A percentile compares a stretch with the other conserved stretches of the same genome.
phyloP scores from a whole-genome alignment of 2,329 filamentous ascomycete genomes.

The Exophiala sp. region DNA sequence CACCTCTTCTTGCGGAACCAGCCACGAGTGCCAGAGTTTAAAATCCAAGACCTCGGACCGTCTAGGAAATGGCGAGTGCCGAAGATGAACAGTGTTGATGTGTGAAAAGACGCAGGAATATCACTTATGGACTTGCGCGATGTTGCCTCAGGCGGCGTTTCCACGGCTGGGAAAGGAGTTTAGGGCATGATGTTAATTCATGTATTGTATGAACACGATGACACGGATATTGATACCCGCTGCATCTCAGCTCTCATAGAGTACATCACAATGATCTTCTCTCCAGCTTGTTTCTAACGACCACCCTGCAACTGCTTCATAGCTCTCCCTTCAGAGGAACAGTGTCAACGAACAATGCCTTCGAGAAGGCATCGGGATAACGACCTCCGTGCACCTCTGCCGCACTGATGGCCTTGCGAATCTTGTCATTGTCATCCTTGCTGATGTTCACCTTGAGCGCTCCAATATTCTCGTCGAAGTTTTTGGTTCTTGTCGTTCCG shows the following conservation, averaged over 20 bases:
- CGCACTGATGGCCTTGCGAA: constrained; percentile 27
- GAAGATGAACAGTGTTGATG: constrained; percentile 20
- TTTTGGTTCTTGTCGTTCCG: constrained; percentile 29
- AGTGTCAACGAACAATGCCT: constrained; percentile 21
- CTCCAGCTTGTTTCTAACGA: not conserved
- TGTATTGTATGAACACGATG: not conserved
- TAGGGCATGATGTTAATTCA: not conserved
- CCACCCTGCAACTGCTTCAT: no score
- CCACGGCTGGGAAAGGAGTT: not conserved
- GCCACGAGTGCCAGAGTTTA: constrained; percentile 22
- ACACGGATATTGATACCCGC: not conserved
- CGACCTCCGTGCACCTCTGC: constrained; percentile 25
- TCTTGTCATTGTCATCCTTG: constrained; percentile 34
- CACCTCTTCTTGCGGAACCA: constrained; percentile 29
- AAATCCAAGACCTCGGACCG: constrained; percentile 13
- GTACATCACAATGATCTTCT: constrained; percentile 12
- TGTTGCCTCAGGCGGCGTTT: no score
- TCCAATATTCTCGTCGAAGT: constrained; percentile 30
- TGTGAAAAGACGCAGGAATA: constrained; percentile 3
- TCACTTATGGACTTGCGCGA: not conserved
- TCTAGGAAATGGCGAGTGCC: constrained; percentile 21
- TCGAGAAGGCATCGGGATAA: constrained; percentile 25
- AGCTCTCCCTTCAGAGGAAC: constrained; percentile 19
- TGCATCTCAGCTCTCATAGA: constrained; percentile 11
- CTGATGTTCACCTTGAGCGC: constrained; percentile 26